phyloP scores from a whole-genome alignment of 345 rosid genomes.

The Eucalyptus tenuipes region DNA sequence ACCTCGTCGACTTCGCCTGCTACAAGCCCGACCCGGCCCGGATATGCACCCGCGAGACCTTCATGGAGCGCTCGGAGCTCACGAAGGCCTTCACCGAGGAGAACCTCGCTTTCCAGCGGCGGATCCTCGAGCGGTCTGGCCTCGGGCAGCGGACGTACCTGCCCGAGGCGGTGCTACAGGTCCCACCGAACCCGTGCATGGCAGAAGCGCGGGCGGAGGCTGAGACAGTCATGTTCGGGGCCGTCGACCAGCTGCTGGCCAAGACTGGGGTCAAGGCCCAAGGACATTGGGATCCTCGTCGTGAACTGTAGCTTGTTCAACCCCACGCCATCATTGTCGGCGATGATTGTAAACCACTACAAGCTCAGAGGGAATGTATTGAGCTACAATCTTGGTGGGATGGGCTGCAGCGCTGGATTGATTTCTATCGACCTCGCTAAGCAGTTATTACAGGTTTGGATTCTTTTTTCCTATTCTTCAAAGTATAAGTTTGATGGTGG shows the following conservation, averaged over 20 bases:
- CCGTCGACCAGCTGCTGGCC: conserved; percentile 13
- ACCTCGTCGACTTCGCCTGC: conserved; percentile 20
- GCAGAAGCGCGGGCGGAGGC: conserved; percentile 22
- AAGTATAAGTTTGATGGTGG: not conserved
- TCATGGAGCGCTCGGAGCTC: not conserved
- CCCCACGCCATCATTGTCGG: conserved; percentile 22
- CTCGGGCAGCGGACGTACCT: conserved; percentile 10
- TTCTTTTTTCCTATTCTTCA: not conserved
- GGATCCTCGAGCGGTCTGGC: conserved; percentile 23
- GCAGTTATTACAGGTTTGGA: conserved; percentile 37
- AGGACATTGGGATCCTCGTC: conserved; percentile 28
- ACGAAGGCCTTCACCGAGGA: conserved; percentile 5
- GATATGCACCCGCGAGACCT: conserved; percentile 7
- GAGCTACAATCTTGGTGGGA: conserved; percentile 26
- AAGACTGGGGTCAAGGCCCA: conserved; percentile 17
- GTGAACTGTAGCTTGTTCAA: conserved; percentile 25
- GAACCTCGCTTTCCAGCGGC: conserved; percentile 11
- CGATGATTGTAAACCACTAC: conserved; percentile 25
- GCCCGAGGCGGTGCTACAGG: conserved; percentile 2
- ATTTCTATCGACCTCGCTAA: conserved; percentile 52
- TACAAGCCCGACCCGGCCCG: conserved; percentile 12
- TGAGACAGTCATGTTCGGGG: conserved; percentile 16
- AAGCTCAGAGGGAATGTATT: conserved; percentile 18
- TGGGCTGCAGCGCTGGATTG: conserved; percentile 34
- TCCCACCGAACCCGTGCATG: conserved; percentile 2